Evolutionary conservation across 2,329 filamentous ascomycete species (phyloP), one percentile per base, ranked within the genome.

Genomic region (Lachnellula subtilissima): DNA sequence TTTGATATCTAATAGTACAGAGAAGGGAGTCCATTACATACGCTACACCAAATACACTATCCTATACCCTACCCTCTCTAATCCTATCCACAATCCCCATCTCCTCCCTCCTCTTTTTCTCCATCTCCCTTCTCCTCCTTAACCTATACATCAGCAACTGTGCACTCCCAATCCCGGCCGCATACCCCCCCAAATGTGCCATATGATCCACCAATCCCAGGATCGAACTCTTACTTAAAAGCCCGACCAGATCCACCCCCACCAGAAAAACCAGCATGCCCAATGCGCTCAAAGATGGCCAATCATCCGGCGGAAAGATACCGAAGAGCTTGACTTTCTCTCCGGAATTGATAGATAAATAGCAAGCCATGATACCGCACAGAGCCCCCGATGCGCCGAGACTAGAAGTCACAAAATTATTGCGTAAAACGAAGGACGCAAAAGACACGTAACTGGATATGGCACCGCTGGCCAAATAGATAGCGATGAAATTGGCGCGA

Each of bases 341-440:
- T 55, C 75, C 74, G 52, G 76, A 72, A 66, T 85, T 78, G 60
- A 80, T 70, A 77, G 81, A 83, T 63, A 86, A 82, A 69, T 83
- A 87, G 1, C 84, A 83, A 1, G 78, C 78, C 7, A 81, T 68
- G 22, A 89, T 66, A 22, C 86, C 87, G 60, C 82, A 78, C 5
- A 86, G 74, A 37, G 81, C 82, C 11, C 83, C 86, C 6, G 85
- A 88, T 1, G 85, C 84, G n/a, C 88, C 88, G 9, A 88, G 74
- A 2, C 81, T 80, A 39, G 84, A 74, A 0, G 71, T 65, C 14
- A 70, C 62, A 64, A 76, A 76, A 48, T 70, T 66, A 43, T 68
- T 68, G 2, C 65, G 59, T 2, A 74, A 40, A 12, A 78, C 76
- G 54, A 72, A 71, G 54, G 64, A 70, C 5, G 67, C 51, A 56